Conservation (phyloP, 805 yeast genomes). For the Barnettozyma vustinii region DNA sequence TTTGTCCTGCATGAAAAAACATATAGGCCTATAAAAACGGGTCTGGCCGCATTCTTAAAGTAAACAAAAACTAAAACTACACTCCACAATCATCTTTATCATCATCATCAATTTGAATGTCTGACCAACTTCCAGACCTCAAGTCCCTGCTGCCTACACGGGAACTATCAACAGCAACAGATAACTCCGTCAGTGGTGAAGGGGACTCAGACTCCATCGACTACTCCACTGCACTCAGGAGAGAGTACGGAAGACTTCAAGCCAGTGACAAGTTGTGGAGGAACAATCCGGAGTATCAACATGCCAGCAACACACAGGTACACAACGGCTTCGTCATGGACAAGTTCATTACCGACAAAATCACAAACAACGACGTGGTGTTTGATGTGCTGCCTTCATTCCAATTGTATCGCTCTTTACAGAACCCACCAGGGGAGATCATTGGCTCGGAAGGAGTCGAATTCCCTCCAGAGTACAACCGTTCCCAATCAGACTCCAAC, state of each 20-base stretch:
- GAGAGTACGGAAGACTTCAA: slow-evolving; percentile 7
- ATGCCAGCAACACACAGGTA: neutral
- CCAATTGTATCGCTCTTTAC: slow-evolving; percentile 54
- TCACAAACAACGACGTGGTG: slow-evolving; percentile 12
- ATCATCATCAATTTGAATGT: too few species aligned
- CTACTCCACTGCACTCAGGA: slow-evolving; percentile 9
- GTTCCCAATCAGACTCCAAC: neutral
- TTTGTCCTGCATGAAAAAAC: too few species aligned
- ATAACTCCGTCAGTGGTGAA: neutral
- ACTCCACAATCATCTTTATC: too few species aligned
- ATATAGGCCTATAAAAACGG: too few species aligned
- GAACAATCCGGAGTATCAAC: neutral
- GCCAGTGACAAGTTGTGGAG: slow-evolving; percentile 3
- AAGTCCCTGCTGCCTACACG: neutral
- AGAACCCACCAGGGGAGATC: slow-evolving; percentile 36
- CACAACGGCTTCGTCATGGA: slow-evolving; percentile 3
- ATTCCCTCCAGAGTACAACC: slow-evolving; percentile 31
- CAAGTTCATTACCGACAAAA: slow-evolving; percentile 2
- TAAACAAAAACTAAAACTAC: too few species aligned
- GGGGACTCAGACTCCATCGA: slow-evolving; percentile 9
- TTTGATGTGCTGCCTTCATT: slow-evolving; percentile 64
- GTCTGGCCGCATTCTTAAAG: too few species aligned
- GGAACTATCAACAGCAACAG: neutral
- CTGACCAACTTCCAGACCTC: neutral
- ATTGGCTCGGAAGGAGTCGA: slow-evolving; percentile 24